Evolutionary conservation across 805 yeast genomes (phyloP).

Genomic region (Kodamaea laetipori): DNA sequence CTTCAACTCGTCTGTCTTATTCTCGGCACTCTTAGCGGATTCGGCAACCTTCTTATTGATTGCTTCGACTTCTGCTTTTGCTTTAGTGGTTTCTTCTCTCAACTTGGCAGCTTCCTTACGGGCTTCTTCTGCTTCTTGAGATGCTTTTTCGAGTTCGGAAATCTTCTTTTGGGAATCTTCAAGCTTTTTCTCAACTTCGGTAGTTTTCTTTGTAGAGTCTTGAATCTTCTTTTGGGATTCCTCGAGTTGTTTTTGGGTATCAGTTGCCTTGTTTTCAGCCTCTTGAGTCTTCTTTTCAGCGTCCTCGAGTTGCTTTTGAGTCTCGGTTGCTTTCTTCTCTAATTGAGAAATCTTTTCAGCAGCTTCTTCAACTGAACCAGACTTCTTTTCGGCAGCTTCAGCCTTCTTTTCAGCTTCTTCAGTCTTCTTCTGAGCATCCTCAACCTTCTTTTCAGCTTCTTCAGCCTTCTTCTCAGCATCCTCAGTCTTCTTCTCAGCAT

Average conservation of each 20-base stretch:
- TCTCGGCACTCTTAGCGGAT: background rate
- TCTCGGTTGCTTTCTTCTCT: background rate
- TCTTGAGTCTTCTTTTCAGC: background rate
- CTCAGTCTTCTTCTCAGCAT: background rate
- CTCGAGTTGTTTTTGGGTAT: background rate
- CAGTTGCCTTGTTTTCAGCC: background rate
- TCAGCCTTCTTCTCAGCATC: conserved; percentile 5
- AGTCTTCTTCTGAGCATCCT: conserved; percentile 1
- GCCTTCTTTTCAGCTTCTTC: background rate
- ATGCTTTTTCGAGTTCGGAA: background rate
- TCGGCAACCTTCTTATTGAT: background rate
- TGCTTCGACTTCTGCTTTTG: background rate
- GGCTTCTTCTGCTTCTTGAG: conserved; percentile 5
- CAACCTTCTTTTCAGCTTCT: background rate
- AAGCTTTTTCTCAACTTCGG: background rate
- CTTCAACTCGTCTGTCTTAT: conserved; percentile 1
- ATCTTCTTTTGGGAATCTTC: background rate
- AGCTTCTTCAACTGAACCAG: background rate
- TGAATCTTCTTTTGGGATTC: background rate
- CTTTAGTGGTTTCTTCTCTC: background rate
- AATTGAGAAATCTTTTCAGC: background rate
- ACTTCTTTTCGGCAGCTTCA: no score
- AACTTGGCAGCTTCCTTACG: background rate
- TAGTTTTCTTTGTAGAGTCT: background rate
- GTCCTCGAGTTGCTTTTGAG: no score